Base-by-base conservation (phyloP, 2,329 filamentous ascomycete genomes). In the Paracamarosporium sp. region DNA sequence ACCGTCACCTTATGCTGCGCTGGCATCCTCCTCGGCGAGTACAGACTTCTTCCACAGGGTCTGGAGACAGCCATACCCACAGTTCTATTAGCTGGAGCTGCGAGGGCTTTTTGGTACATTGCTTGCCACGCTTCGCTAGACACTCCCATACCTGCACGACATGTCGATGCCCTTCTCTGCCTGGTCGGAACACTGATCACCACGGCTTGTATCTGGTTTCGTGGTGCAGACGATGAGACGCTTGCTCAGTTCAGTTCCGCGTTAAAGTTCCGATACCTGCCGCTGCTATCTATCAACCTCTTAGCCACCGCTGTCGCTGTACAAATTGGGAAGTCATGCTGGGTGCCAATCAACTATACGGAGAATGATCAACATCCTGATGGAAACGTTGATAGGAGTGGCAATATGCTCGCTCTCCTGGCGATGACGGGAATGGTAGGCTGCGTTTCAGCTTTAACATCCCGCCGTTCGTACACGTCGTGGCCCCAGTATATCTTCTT, bases 21-120 rank as follows among this genome's bases (percentile, higher is more conserved):
- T 7, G 65, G 59, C 4, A 62, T 69, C 13, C 56, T 70, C 9
- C 56, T 57, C 30, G 64, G 65, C 31, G 71, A 75, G 41, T 74
- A 73, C 51, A 68, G 67, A 38, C 61, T 72, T 22, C 59, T 54
- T 9, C 61, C 67, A 15, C 59, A 65, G 8, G 62, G 48, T 17
- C 51, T 75, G n/a, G 36, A 64, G 15, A 56, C 63, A 24, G 60
- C 65, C 1, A 65, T 74, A 6, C 53, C 60, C 2, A 65, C 68
- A 13, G 66, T 67, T 47, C 51, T 72, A 12, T 45, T 70, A 3
- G 44, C 63, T 36, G 71, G 68, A 13, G 15, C 58, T 13, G 63
- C 66, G 3, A 62, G 64, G 41, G 64, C 55, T 5, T 44, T 66
- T 1, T 52, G 55, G 27, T 63, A 62, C 13, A 36, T 63, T 11